A percentile compares a stretch with the other conserved stretches of the same genome.
These are phyloP conservation scores for Colletotrichum shisoi DNA, from an alignment of 2,329 filamentous ascomycete genomes.

Conservation along the genomic window DNA sequence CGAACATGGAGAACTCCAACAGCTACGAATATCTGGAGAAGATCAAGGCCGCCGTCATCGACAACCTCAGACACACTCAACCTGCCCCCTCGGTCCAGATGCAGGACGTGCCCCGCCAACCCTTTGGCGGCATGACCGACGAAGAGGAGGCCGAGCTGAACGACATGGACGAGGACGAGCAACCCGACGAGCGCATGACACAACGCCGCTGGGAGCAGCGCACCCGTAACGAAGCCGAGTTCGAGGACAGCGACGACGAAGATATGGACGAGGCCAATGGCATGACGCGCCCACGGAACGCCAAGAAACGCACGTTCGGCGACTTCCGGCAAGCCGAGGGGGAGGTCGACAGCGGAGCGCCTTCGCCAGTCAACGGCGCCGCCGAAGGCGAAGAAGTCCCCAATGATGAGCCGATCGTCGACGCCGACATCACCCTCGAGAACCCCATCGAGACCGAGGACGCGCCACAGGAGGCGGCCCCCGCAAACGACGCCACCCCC, in stretches of 20 bases:
- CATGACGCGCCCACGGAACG: slow-evolving; percentile 61
- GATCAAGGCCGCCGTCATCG: slow-evolving; percentile 80
- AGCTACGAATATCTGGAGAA: slow-evolving; percentile 81
- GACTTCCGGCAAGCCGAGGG: slow-evolving; percentile 58
- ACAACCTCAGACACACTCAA: slow-evolving; percentile 86
- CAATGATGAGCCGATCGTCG: slow-evolving; percentile 41
- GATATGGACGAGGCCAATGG: slow-evolving; percentile 79
- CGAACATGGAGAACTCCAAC: slow-evolving; percentile 91
- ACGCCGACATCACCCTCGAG: slow-evolving; percentile 45
- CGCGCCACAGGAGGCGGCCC: slow-evolving; percentile 13
- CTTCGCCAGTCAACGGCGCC: slow-evolving; percentile 50
- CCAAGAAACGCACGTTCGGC: slow-evolving; percentile 60
- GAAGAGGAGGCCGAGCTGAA: slow-evolving; percentile 72
- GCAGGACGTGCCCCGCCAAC: slow-evolving; percentile 74
- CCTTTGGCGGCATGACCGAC: slow-evolving; percentile 69
- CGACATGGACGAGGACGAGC: slow-evolving; percentile 82
- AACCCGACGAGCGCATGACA: slow-evolving; percentile 83
- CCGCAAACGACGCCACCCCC: slow-evolving; percentile 32
- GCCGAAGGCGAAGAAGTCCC: slow-evolving; percentile 46
- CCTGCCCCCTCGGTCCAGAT: slow-evolving; percentile 91
- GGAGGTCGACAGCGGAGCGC: slow-evolving; percentile 51
- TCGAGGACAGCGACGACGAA: slow-evolving; percentile 89
- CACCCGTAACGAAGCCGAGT: slow-evolving; percentile 78
- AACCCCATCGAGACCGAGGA: slow-evolving; percentile 46
- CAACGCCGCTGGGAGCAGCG: slow-evolving; percentile 83